A percentile compares a stretch with the other conserved stretches of the same genome.
Evolutionary conservation across 768 basidiomycete species (phyloP).

Genomic region (Tubosaeta sp.): DNA sequence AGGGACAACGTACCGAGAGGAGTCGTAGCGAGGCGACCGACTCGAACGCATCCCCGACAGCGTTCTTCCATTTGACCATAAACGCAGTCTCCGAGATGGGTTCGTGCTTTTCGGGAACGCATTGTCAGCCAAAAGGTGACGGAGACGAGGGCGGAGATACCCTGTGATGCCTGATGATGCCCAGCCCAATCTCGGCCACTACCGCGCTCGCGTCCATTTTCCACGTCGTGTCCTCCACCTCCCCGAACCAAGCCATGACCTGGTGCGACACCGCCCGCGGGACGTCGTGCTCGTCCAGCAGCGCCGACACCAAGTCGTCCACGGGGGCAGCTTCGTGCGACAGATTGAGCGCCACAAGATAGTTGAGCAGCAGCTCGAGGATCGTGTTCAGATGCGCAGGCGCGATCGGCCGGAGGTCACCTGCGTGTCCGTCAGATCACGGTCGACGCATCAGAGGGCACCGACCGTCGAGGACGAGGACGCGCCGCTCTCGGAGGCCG

Average conservation of each 20-base stretch:
- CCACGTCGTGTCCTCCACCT: slow-evolving; percentile 54
- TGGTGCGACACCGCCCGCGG: slow-evolving; percentile 56
- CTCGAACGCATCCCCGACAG: slow-evolving; percentile 78
- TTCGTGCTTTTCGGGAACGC: slow-evolving; percentile 43
- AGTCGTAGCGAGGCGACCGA: slow-evolving; percentile 55
- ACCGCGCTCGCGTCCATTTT: slow-evolving; percentile 56
- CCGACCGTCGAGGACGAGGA: slow-evolving; percentile 69
- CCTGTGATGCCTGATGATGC: slow-evolving; percentile 60
- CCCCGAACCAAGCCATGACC: slow-evolving; percentile 82
- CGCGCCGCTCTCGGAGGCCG: slow-evolving; percentile 63
- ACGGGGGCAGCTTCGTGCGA: slow-evolving; percentile 49
- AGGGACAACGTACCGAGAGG: slow-evolving; percentile 51
- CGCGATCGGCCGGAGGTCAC: slow-evolving; percentile 69
- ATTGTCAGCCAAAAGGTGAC: neutral
- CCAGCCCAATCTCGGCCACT: slow-evolving; percentile 73
- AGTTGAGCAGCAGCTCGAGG: slow-evolving; percentile 71
- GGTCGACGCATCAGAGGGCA: neutral
- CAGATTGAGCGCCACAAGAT: slow-evolving; percentile 61
- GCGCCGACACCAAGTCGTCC: slow-evolving; percentile 52
- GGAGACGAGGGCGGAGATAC: slow-evolving; percentile 30
- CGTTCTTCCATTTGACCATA: slow-evolving; percentile 60
- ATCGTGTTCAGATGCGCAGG: slow-evolving; percentile 62
- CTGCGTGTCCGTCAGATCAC: slow-evolving; percentile 32
- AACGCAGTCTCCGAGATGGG: slow-evolving; percentile 55
- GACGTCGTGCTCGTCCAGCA: slow-evolving; percentile 74